phyloP scores from a whole-genome alignment of 495 filamentous ascomycete species.

The Talaromyces thailandensis region DNA sequence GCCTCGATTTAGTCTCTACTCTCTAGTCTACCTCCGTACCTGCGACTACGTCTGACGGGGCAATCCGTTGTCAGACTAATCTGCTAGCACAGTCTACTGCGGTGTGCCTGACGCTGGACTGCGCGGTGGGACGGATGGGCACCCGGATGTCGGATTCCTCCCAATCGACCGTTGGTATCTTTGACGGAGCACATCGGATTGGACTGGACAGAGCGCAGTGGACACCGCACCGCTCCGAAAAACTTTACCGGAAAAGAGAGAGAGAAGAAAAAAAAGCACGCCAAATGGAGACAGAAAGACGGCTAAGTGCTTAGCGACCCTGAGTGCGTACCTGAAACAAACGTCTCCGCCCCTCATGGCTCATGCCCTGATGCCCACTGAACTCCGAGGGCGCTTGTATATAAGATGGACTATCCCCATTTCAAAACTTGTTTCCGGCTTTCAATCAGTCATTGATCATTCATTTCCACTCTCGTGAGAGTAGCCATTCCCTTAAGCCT shows the following conservation, averaged over 20 bases:
- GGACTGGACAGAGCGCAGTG: neutral
- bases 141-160: neutral
- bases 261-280: neutral
- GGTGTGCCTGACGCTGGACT: neutral
- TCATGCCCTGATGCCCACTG: too few species aligned
- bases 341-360: neutral
- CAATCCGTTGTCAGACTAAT: neutral
- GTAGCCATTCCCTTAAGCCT: slow-evolving; percentile 5
- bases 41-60: neutral
- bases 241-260: neutral
- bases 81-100: neutral
- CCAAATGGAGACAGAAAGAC: neutral
- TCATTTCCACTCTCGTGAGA: slow-evolving; percentile 4
- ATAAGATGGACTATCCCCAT: neutral
- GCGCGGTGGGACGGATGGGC: neutral
- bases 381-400: neutral
- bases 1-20: neutral
- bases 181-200: neutral
- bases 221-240: neutral
- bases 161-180: neutral
- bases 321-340: neutral
- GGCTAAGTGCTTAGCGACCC: neutral
- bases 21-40: too few species aligned
- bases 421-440: neutral
- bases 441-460: neutral